Percentiles rank a stretch among this genome's conserved stretches.
phyloP scores from a whole-genome alignment of 805 yeast species.

The Starmerella sirachaensis region DNA sequence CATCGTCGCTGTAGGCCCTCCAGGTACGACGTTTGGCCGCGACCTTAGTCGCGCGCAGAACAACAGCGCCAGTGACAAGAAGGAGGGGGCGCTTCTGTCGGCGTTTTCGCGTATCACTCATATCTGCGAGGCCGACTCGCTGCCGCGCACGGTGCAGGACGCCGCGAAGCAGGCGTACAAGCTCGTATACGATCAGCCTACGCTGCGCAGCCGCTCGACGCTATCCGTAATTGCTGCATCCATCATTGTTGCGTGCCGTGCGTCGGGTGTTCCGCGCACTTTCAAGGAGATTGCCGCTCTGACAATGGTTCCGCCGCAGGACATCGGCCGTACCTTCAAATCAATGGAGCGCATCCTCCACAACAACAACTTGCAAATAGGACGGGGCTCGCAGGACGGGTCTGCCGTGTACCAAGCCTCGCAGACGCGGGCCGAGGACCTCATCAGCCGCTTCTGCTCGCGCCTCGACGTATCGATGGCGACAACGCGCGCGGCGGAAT shows the following conservation, averaged over 20 bases:
- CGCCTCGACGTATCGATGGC: conserved; percentile 77
- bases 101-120: conserved; percentile 87
- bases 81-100: conserved; percentile 73
- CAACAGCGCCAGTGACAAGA: conserved; percentile 70
- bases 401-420: conserved; percentile 43
- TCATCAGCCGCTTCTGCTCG: conserved; percentile 91
- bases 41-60: conserved; percentile 86
- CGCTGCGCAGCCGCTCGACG: conserved; percentile 78
- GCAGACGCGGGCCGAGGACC: conserved; percentile 85
- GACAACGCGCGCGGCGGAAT: conserved; percentile 84
- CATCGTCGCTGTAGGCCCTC: conserved; percentile 76
- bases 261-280: conserved; percentile 86
- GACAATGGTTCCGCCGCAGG: conserved; percentile 86
- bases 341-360: conserved; percentile 59
- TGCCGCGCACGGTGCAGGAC: conserved; percentile 91
- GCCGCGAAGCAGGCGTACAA: conserved; percentile 96
- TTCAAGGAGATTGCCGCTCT: conserved; percentile 93
- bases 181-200: conserved; percentile 74
- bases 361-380: conserved; percentile 27
- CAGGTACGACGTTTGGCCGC: conserved; percentile 74
- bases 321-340: conserved; percentile 83
- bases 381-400: conserved; percentile 16
- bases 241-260: conserved; percentile 85
- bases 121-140: conserved; percentile 92
- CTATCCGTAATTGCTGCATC: conserved; percentile 96